Evolutionary conservation across 768 basidiomycete species (phyloP).

Genomic region (Amanita polypyramis): DNA sequence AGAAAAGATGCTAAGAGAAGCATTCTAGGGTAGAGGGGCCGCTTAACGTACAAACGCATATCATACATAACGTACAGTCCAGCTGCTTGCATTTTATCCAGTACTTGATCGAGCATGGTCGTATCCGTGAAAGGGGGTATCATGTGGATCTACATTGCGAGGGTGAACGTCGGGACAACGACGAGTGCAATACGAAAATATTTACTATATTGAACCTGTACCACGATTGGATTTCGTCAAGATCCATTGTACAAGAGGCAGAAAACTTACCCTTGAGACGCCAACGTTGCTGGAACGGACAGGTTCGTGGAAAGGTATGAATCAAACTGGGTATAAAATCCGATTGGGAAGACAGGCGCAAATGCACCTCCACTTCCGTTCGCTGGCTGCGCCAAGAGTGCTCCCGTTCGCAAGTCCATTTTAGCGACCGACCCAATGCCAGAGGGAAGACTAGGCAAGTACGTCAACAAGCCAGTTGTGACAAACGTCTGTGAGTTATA

Average conservation of each 20-base stretch:
- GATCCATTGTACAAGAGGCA: neutral
- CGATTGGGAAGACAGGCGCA: slow-evolving; percentile 56
- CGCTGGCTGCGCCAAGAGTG: slow-evolving; percentile 38
- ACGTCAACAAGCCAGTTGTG: slow-evolving; percentile 33
- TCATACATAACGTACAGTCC: slow-evolving; percentile 73
- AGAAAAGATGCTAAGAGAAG: neutral
- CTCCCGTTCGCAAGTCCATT: slow-evolving; percentile 52
- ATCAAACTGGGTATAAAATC: slow-evolving; percentile 61
- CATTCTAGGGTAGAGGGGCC: neutral
- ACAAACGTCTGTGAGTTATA: slow-evolving; percentile 31
- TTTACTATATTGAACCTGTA: slow-evolving; percentile 30
- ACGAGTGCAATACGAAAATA: slow-evolving; percentile 11
- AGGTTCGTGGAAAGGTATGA: slow-evolving; percentile 42
- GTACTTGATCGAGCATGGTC: slow-evolving; percentile 42
- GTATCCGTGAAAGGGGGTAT: slow-evolving; percentile 56
- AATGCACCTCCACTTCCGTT: slow-evolving; percentile 39
- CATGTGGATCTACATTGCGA: slow-evolving; percentile 47
- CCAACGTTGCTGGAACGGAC: slow-evolving; percentile 43
- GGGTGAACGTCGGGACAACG: slow-evolving; percentile 7
- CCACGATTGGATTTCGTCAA: neutral
- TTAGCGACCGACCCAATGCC: slow-evolving; percentile 49
- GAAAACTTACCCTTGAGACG: slow-evolving; percentile 39
- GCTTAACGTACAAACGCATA: slow-evolving; percentile 47
- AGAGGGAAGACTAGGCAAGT: slow-evolving; percentile 36
- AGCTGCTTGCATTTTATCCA: slow-evolving; percentile 65